Evolutionary conservation across 2,329 filamentous ascomycete genomes (phyloP), one percentile per base, ranked within the genome.

Genomic region (Colletotrichum sp.): DNA sequence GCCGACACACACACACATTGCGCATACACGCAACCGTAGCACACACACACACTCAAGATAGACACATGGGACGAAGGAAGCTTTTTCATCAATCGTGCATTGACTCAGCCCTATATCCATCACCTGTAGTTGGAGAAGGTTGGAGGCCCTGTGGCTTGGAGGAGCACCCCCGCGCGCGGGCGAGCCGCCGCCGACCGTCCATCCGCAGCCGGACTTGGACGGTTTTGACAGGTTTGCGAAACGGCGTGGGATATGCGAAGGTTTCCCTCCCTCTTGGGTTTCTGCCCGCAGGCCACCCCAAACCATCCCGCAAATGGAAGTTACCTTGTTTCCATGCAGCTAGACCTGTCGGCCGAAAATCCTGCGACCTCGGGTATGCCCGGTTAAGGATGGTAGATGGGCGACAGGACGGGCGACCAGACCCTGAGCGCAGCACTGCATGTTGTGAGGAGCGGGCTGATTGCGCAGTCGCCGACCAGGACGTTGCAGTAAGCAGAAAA

Each of bases 101-200:
- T 34, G 57, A 69, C 64, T 73, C 73, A 73, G 73, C 73, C 73
- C 70, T 76, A 73, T 44, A 36, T 29, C 55, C 68, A 27, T 62
- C 29, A 39, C 44, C 44, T 49, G 44, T 49, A 49, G n/a, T 49
- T 49, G 44, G n/a, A 22, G 44, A 49, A 13, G 6, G 30, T 63
- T 34, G 73, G 63, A 62, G 44, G 44, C 44, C 44, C 44, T 49
- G 44, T 49, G 44, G 44, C 44, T 49, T 49, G 39, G 39, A 49
- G 39, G 39, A 49, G 44, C 32, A 6, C n/a, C 19, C 62, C 29
- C 52, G 30, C n/a, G 30, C n/a, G 27, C 66, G 22, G 22, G n/a
- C 36, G 29, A 34, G 30, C 32, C 19, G 27, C 61, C 64, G 64
- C 64, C 29, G 27, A 49, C 32, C 62, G 62, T 34, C 32, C 62